A percentile compares a stretch with the other conserved stretches of the same genome.
These are phyloP conservation scores for Hypoxylon sp. DNA, from an alignment of 2,329 filamentous ascomycete genomes.

Conservation along the genomic window DNA sequence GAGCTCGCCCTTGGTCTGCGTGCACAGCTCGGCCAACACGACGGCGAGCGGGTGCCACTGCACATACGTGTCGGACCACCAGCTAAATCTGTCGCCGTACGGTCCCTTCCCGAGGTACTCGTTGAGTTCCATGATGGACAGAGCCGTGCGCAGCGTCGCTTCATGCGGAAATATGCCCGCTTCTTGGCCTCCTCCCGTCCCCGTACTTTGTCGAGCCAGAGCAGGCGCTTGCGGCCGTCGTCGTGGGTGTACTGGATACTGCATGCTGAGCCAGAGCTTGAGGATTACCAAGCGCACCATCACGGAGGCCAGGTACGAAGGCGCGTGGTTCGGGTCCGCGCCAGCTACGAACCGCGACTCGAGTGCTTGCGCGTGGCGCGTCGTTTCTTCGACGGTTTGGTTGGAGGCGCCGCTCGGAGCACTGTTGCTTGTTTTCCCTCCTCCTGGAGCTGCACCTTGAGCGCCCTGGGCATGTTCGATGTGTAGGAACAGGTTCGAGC, in stretches of 20 bases:
- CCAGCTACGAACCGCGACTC: constrained; percentile 57
- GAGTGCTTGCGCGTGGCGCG: constrained; percentile 55
- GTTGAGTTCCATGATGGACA: constrained; percentile 60
- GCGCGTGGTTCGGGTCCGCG: constrained; percentile 52
- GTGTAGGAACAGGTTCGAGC: constrained; percentile 57
- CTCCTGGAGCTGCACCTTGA: constrained; percentile 33
- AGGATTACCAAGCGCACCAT: constrained; percentile 59
- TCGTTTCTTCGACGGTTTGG: constrained; percentile 56
- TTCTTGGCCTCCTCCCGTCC: neutral
- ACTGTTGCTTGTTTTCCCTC: constrained; percentile 5
- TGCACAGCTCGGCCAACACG: constrained; percentile 64
- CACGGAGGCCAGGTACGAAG: constrained; percentile 55
- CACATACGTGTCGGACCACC: constrained; percentile 64
- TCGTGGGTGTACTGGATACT: constrained; percentile 59
- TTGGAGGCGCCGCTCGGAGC: constrained; percentile 6
- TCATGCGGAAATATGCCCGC: constrained; percentile 52
- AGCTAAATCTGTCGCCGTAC: constrained; percentile 57
- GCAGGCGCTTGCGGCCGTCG: neutral
- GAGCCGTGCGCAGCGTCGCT: constrained; percentile 61
- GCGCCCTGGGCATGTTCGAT: constrained; percentile 53
- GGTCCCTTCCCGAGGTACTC: constrained; percentile 52
- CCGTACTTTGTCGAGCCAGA: neutral
- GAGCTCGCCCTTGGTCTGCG: constrained; percentile 59
- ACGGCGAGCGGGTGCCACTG: constrained; percentile 69
- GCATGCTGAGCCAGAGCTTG: constrained; percentile 61